A percentile compares a stretch with the other conserved stretches of the same genome.
These are phyloP conservation scores for Verticillium klebahnii DNA, from an alignment of 2,329 filamentous ascomycete species.

Conservation along the genomic window DNA sequence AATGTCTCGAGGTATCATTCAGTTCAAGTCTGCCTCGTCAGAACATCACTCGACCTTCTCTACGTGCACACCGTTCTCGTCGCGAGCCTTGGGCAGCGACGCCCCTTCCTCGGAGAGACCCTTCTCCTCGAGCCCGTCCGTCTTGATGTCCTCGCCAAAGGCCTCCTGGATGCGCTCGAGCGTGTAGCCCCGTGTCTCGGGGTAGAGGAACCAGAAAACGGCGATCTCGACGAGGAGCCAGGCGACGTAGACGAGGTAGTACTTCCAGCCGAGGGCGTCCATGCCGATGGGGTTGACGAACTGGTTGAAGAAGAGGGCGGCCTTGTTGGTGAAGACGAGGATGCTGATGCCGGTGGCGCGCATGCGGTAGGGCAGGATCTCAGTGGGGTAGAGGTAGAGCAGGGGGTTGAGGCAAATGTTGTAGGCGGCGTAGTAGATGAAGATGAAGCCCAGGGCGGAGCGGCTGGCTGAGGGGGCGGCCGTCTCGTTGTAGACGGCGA, in stretches of 20 bases:
- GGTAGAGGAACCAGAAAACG: neutral
- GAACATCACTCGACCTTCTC: neutral
- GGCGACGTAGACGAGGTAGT: slow-evolving; percentile 12
- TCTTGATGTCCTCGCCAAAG: neutral
- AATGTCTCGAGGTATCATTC: no score
- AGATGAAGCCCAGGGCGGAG: slow-evolving; percentile 26
- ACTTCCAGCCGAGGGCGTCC: slow-evolving; percentile 19
- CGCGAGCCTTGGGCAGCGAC: slow-evolving; percentile 34
- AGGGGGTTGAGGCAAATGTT: slow-evolving; percentile 3
- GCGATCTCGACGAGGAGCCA: neutral
- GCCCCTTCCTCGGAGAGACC: slow-evolving; percentile 23
- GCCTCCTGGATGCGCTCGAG: neutral
- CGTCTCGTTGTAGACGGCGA: slow-evolving; percentile 5
- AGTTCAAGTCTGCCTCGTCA: neutral
- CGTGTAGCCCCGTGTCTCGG: neutral
- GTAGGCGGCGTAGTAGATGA: slow-evolving; percentile 24
- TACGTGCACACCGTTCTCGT: slow-evolving; percentile 21
- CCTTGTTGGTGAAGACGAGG: slow-evolving; percentile 16
- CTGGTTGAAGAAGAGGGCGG: slow-evolving; percentile 23
- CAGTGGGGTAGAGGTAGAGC: slow-evolving; percentile 16
- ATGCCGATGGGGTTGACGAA: slow-evolving; percentile 29
- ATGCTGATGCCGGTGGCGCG: slow-evolving; percentile 20
- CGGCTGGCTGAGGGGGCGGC: neutral
- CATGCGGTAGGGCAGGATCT: slow-evolving; percentile 18
- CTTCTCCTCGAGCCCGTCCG: neutral